Percentiles rank a stretch among this genome's conserved stretches.
Conservation (phyloP, 768 basidiomycete genomes). For the Pleurotus djamor region DNA sequence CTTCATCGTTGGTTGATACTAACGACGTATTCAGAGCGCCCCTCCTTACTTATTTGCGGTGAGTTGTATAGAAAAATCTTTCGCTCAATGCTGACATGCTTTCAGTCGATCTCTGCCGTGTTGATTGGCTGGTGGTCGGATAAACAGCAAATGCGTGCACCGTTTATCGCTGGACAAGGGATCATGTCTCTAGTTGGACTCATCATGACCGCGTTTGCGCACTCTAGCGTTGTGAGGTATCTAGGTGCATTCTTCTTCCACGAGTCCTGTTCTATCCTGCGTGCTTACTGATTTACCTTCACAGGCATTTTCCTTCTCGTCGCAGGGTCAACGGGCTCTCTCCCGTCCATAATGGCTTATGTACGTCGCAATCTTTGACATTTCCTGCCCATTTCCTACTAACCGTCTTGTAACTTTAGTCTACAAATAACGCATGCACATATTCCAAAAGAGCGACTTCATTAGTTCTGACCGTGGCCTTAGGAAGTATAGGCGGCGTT, state of each 20-base stretch:
- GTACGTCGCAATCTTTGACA: slow-evolving; percentile 23
- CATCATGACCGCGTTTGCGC: slow-evolving; percentile 35
- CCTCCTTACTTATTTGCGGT: slow-evolving; percentile 49
- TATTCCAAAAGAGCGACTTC: slow-evolving; percentile 48
- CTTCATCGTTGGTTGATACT: not conserved
- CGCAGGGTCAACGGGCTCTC: slow-evolving; percentile 44
- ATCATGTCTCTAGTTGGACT: slow-evolving; percentile 39
- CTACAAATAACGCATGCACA: slow-evolving; percentile 47
- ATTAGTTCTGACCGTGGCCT: slow-evolving; percentile 41
- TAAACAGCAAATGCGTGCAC: slow-evolving; percentile 37
- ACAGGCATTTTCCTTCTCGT: slow-evolving; percentile 44
- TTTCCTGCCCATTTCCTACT: not conserved
- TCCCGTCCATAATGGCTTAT: slow-evolving; percentile 46
- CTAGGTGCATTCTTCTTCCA: slow-evolving; percentile 25
- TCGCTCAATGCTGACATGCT: not conserved
- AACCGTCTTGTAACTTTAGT: slow-evolving; percentile 20
- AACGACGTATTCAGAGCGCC: slow-evolving; percentile 30
- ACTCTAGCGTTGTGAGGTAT: slow-evolving; percentile 36
- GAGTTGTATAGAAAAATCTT: slow-evolving; percentile 13
- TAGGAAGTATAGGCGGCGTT: slow-evolving; percentile 46
- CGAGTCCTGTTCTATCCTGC: not conserved
- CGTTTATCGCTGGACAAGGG: slow-evolving; percentile 40
- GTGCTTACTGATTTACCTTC: slow-evolving; percentile 4
- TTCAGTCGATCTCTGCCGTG: slow-evolving; percentile 34
- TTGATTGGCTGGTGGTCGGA: slow-evolving; percentile 48